Percentiles rank a stretch among this genome's conserved stretches.
phyloP scores from a whole-genome alignment of 2,329 filamentous ascomycete species.

The Lecanosticta acicola region DNA sequence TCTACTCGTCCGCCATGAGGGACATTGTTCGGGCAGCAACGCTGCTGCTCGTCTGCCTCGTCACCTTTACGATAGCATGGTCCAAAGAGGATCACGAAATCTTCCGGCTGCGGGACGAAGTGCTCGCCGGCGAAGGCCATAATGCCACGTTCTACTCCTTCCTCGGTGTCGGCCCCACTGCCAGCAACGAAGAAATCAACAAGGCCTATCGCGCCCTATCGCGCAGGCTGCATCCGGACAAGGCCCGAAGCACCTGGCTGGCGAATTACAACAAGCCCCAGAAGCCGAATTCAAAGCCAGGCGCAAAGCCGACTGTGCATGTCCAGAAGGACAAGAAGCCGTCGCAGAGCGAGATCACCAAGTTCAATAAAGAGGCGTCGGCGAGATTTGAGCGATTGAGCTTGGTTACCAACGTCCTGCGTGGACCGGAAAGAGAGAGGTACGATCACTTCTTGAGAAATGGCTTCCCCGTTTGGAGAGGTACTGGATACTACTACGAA shows the following conservation, averaged over 20 bases:
- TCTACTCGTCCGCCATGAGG: slow-evolving; percentile 58
- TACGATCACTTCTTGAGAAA: slow-evolving; percentile 93
- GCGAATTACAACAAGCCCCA: slow-evolving; percentile 58
- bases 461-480: slow-evolving; percentile 94
- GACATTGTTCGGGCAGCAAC: slow-evolving; percentile 57
- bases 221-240: slow-evolving; percentile 82
- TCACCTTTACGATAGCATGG: slow-evolving; percentile 68
- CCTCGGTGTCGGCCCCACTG: slow-evolving; percentile 66
- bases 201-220: slow-evolving; percentile 91
- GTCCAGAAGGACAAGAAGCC: slow-evolving; percentile 66
- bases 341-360: slow-evolving; percentile 66
- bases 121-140: slow-evolving; percentile 66
- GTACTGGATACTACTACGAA: slow-evolving; percentile 96
- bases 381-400: slow-evolving; percentile 79
- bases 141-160: slow-evolving; percentile 92
- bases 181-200: slow-evolving; percentile 80
- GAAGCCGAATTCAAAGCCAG: slow-evolving; percentile 31
- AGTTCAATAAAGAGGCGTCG: slow-evolving; percentile 72
- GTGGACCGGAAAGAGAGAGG: slow-evolving; percentile 71
- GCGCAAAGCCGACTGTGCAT: slow-evolving; percentile 56
- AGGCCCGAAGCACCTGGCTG: slow-evolving; percentile 78
- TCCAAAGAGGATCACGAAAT: slow-evolving; percentile 97
- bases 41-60: slow-evolving; percentile 63
- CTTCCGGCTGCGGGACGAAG: slow-evolving; percentile 88
- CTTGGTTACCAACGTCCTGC: slow-evolving; percentile 79